A percentile compares a stretch with the other conserved stretches of the same genome.
These are phyloP conservation scores for Mucor saturninus DNA, from an alignment of 371 early-diverging fungal species.

Conservation along the genomic window DNA sequence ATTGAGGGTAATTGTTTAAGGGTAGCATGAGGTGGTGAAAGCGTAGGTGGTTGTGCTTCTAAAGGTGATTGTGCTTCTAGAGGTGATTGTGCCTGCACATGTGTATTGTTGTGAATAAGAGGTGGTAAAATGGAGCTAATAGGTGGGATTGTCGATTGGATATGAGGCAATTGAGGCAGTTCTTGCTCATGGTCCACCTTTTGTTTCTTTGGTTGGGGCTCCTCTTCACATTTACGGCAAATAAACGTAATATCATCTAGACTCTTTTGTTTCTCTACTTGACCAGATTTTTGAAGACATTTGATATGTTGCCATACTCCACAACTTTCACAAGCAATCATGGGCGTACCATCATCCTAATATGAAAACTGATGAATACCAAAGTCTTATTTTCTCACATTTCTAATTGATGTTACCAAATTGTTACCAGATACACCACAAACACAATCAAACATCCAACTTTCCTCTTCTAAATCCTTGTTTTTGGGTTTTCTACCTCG, in stretches of 20 bases:
- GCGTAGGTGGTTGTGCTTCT: neutral
- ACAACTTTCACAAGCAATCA: conserved; percentile 76
- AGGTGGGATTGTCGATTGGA: neutral
- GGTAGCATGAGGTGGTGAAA: neutral
- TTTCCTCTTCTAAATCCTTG: conserved; percentile 52
- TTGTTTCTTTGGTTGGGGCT: conserved; percentile 7
- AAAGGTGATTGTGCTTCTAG: neutral
- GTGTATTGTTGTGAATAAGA: neutral
- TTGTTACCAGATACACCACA: conserved; percentile 63
- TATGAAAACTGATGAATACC: neutral
- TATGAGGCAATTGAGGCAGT: neutral
- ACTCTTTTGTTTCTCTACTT: conserved; percentile 34
- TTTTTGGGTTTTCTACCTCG: conserved; percentile 41
- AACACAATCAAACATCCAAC: conserved; percentile 62
- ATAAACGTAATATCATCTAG: conserved; percentile 47
- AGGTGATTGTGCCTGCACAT: neutral
- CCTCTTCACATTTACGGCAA: conserved; percentile 44
- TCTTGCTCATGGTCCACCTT: neutral
- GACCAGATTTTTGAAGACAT: conserved; percentile 59
- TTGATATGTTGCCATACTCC: conserved; percentile 75
- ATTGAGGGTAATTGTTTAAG: too few relatives aligned
- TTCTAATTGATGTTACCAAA: conserved; percentile 36
- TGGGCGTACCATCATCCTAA: conserved; percentile 75
- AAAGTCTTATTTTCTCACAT: too few relatives aligned
- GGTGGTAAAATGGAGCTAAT: neutral